These are phyloP conservation scores for Colletotrichum eremochloae DNA, from an alignment of 2,329 filamentous ascomycete genomes.

Conservation along the genomic window DNA sequence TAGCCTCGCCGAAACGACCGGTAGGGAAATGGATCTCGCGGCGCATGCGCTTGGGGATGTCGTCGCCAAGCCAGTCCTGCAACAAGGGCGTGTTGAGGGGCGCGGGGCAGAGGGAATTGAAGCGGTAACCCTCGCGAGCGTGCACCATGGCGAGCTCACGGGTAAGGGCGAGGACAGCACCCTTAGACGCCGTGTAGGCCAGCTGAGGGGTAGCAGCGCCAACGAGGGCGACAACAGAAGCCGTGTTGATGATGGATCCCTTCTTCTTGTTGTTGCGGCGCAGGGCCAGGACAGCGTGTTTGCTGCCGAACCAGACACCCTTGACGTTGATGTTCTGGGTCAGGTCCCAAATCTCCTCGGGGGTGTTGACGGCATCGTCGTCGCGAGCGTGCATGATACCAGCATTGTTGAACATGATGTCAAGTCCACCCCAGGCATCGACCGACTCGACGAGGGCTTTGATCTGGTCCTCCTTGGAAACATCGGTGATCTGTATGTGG, in stretches of 20 bases:
- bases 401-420: conserved; percentile 97
- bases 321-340: conserved; percentile 97
- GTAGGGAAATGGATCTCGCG: conserved; percentile 92
- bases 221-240: conserved; percentile 88
- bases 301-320: conserved; percentile 96
- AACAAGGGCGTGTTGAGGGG: conserved; percentile 92
- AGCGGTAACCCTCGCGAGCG: conserved; percentile 87
- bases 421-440: conserved; percentile 88
- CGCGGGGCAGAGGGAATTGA: conserved; percentile 91
- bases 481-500: conserved; percentile 68
- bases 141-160: conserved; percentile 93
- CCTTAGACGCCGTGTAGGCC: conserved; percentile 95
- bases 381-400: conserved; percentile 94
- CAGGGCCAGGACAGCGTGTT: conserved; percentile 88
- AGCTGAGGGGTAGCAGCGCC: conserved; percentile 90
- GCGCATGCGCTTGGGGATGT: conserved; percentile 82
- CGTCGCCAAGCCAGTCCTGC: conserved; percentile 94
- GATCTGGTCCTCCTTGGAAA: conserved; percentile 87
- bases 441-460: conserved; percentile 79
- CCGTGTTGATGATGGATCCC: conserved; percentile 92
- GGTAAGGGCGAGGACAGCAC: conserved; percentile 90
- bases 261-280: conserved; percentile 83
- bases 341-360: conserved; percentile 93
- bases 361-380: conserved; percentile 84
- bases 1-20: conserved; percentile 91